These are phyloP conservation scores for Nosema muscidifuracis DNA, from an alignment of 371 early-diverging fungal genomes.

Conservation along the genomic window DNA sequence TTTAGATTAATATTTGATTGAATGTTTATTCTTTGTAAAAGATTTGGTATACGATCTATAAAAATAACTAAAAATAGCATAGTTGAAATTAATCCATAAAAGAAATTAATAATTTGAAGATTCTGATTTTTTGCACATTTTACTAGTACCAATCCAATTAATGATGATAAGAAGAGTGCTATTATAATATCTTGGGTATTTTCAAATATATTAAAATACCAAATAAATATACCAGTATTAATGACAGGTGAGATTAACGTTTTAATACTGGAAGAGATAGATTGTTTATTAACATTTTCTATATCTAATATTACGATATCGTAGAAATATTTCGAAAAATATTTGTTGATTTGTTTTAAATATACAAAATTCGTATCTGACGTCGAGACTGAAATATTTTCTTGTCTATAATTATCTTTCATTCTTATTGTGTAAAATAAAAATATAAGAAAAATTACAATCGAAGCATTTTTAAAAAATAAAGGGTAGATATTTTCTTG, in stretches of 20 bases:
- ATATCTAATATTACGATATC: slow-evolving; percentile 10
- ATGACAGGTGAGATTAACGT: neutral
- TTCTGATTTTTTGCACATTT: neutral
- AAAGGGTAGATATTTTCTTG: neutral
- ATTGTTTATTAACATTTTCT: neutral
- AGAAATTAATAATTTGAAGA: neutral
- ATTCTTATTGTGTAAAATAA: neutral
- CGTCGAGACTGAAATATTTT: neutral
- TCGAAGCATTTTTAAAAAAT: neutral
- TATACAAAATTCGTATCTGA: neutral
- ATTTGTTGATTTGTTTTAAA: neutral
- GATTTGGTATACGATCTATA: neutral
- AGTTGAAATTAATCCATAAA: neutral
- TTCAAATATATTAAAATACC: neutral
- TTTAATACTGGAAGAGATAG: neutral
- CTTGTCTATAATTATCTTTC: neutral
- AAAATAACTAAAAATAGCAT: neutral
- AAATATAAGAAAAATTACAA: neutral
- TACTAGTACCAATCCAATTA: neutral
- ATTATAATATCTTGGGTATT: neutral
- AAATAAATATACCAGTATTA: neutral
- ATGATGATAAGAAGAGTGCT: neutral
- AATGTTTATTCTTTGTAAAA: neutral
- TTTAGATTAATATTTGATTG: neutral
- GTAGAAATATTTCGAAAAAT: neutral